Evolutionary conservation across 2,329 filamentous ascomycete genomes (phyloP), one percentile per base, ranked within the genome.

Genomic region (Cladorrhinum sp.): DNA sequence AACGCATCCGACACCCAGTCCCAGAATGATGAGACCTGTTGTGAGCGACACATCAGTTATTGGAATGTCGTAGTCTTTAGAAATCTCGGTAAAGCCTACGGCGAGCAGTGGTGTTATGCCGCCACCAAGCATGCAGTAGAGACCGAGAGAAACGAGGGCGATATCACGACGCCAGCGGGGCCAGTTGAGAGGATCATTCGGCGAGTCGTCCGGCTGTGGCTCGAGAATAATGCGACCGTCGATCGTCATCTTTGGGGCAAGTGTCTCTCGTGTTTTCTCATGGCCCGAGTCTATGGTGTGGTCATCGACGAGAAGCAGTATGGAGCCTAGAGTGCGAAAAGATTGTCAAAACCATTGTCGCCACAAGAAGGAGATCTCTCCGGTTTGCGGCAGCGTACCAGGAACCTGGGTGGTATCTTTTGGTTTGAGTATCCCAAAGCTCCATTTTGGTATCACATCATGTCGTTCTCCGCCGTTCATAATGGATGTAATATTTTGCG

Each of bases 181-280:
- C 93, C 93, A 98, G 73, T 97, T 98, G 59, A 98, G 77, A 1
- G 93, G 93, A 69, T 98, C 93, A 66, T 98, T 97, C 54, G 82
- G 79, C 0, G 91, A 92, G 56, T 96, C 92, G 62, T 97, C 92
- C 0, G 93, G 93, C 72, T 98, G 93, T 0, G 93, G 93, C 0
- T 95, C 89, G 12, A 98, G 79, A 58, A 98, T 92, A 68, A 97
- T 92, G 63, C 85, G 83, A 16, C 92, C 92, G 71, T 96, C 89
- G 18, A 18, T 1, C 36, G 82, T 76, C 1, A 92, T 96, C 65
- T 81, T 88, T 78, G 97, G 96, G 76, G 86, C 85, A 50, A 78
- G 78, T 16, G 73, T 73, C 32, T 18, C 20, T 25, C 12, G 18
- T 53, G 72, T 65, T 20, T 65, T 65, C 1, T 84, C 64, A 83